Evolutionary conservation across 495 filamentous ascomycete genomes (phyloP), one percentile per base, ranked within the genome.

Genomic region (Umbilicaria muhlenbergii): DNA sequence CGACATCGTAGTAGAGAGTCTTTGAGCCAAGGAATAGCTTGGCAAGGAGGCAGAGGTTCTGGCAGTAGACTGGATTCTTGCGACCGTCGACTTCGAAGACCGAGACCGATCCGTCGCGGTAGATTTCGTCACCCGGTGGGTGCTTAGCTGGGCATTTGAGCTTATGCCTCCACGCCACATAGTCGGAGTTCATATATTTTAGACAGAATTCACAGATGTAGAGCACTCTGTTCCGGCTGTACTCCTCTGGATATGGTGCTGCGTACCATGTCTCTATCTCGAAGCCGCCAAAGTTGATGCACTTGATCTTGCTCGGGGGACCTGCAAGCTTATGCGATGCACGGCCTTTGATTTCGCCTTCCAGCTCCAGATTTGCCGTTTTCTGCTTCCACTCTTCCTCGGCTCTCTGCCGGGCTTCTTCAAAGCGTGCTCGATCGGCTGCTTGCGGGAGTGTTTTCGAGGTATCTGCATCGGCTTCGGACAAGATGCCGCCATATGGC

Each of bases 261-360:
- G 92, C 87, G 61, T 98, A 95, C 91, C 91, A 96, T 17, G 88
- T 96, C 60, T 98, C 92, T 52, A 98, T 96, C 56, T 96, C 89
- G 63, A 81, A 91, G 34, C 84, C 84, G 21, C 92, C 91, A 63
- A 98, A 96, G 46, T 93, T 88, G 66, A 98, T 94, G 62, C 88
- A 94, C 56, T 96, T 91, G 60, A 98, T 95, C 60, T 94, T 88
- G 54, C 87, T 94, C 3, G 87, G 82, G 4, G 86, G 83, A 0
- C 83, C 86, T 10, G 86, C 80, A 1, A 80, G 71, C 56, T 93
- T 94, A 44, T 70, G 66, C n/a, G 65, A 63, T 14, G 66, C 60
- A 24, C 66, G 65, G 8, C 65, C 60, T 15, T 60, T 63, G n/a
- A 56, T 54, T 43, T 78, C 72, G 7, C 61, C 64, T 36, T 61